phyloP scores from a whole-genome alignment of 108 stramenopile genomes.

The Fragilaria radians region DNA sequence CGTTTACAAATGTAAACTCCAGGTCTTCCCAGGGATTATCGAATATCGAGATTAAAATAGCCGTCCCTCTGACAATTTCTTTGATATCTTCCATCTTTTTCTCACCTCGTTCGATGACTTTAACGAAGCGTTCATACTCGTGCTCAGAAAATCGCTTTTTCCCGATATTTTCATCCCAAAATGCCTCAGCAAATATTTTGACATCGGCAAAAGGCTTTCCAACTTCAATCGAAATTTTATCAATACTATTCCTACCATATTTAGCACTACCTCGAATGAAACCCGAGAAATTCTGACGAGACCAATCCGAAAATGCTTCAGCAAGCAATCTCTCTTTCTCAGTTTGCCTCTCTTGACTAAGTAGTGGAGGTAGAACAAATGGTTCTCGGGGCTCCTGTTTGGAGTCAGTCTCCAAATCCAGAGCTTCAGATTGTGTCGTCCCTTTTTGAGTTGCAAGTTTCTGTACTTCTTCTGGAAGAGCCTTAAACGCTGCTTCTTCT shows the following conservation, averaged over 20 bases:
- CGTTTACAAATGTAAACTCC: conserved; percentile 67
- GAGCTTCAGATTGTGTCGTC: conserved; percentile 4
- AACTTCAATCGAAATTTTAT: conserved; percentile 69
- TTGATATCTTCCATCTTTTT: conserved; percentile 71
- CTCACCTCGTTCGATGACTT: conserved; percentile 74
- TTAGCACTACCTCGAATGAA: conserved; percentile 74
- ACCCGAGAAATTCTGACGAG: conserved; percentile 66
- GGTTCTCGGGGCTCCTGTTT: conserved; percentile 23
- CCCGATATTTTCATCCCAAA: conserved; percentile 70
- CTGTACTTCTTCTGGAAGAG: conserved; percentile 55
- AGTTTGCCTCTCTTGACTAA: conserved; percentile 48
- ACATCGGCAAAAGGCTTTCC: conserved; percentile 59
- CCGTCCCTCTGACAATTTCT: conserved; percentile 55
- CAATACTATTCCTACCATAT: conserved; percentile 34
- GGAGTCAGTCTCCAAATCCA: conserved; percentile 13
- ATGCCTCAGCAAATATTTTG: conserved; percentile 47
- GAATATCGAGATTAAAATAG: conserved; percentile 64
- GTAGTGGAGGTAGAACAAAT: conserved; percentile 54
- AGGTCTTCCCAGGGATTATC: conserved; percentile 86
- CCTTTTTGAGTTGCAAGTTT: conserved; percentile 24
- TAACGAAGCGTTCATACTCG: conserved; percentile 84
- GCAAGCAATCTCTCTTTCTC: conserved; percentile 69
- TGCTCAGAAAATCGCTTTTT: conserved; percentile 70
- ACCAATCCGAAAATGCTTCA: conserved; percentile 90
- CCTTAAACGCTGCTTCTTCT: conserved; percentile 66